phyloP scores from a whole-genome alignment of 2,329 filamentous ascomycete genomes.

The Xylariaceae sp. region DNA sequence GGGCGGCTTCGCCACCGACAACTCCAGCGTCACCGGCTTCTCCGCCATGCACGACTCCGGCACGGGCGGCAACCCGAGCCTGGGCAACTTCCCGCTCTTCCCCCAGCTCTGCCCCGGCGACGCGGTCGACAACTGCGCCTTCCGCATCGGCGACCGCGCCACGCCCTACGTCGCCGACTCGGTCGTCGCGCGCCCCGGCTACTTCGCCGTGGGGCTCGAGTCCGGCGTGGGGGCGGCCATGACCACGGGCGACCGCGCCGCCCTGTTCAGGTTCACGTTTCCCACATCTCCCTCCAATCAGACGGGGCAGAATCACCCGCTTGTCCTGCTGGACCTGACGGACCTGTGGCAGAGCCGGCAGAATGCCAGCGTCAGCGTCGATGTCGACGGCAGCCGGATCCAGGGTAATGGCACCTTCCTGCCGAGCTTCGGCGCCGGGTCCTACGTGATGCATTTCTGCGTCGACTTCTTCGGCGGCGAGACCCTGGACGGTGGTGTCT shows the following conservation, averaged over 20 bases:
- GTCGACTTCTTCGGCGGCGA: conserved; percentile 46
- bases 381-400: conserved; percentile 43
- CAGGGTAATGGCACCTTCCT: conserved; percentile 50
- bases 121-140: conserved; percentile 49
- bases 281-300: no score
- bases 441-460: conserved; percentile 52
- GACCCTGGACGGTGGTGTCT: conserved; percentile 28
- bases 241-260: conserved; percentile 53
- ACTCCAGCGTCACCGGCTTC: conserved; percentile 42
- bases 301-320: conserved; percentile 28
- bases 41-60: conserved; percentile 37
- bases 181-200: conserved; percentile 43
- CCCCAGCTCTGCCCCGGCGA: conserved; percentile 35
- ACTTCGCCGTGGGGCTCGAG: conserved; percentile 49
- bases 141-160: conserved; percentile 39
- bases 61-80: conserved; percentile 35
- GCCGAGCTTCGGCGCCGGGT: conserved; percentile 55
- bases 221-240: conserved; percentile 50
- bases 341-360: conserved; percentile 47
- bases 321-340: conserved; percentile 53
- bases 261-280: conserved; percentile 55
- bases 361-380: conserved; percentile 42
- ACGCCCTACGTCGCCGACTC: conserved; percentile 32
- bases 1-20: conserved; percentile 39
- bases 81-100: conserved; percentile 40